Percentiles rank a stretch among this genome's conserved stretches.
Evolutionary conservation across 805 yeast species (phyloP).

Genomic region (Metschnikowia picachoensis): DNA sequence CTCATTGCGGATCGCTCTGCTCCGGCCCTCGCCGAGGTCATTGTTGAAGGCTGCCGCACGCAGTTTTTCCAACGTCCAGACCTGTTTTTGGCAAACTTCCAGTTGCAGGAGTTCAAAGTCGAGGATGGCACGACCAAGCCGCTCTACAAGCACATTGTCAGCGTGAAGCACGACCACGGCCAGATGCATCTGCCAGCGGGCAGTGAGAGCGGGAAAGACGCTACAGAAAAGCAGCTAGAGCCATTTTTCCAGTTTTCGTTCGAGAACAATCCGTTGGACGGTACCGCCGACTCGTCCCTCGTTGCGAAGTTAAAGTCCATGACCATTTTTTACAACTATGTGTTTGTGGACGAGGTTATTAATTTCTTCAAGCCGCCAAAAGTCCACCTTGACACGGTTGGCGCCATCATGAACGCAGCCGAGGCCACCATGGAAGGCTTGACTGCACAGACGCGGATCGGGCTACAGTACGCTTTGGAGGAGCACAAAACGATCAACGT

Average conservation of each 20-base stretch:
- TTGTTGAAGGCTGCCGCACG: constrained; percentile 78
- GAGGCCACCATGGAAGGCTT: constrained; percentile 91
- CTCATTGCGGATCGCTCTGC: constrained; percentile 42
- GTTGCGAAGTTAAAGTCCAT: constrained; percentile 75
- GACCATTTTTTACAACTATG: constrained; percentile 87
- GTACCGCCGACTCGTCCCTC: constrained; percentile 74
- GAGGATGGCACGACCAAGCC: constrained; percentile 83
- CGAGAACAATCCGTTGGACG: constrained; percentile 85
- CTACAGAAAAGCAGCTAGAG: constrained; percentile 23
- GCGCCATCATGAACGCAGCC: constrained; percentile 90
- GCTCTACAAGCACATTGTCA: constrained; percentile 81
- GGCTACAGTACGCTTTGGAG: constrained; percentile 87
- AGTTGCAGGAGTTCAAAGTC: constrained; percentile 75
- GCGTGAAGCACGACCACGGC: constrained; percentile 62
- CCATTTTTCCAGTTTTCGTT: constrained; percentile 81
- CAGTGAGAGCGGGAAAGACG: constrained; percentile 6
- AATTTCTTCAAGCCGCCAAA: constrained; percentile 84
- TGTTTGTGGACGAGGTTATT: constrained; percentile 69
- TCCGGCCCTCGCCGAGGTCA: constrained; percentile 63
- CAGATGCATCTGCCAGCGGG: constrained; percentile 25
- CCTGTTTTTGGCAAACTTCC: constrained; percentile 67
- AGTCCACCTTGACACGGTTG: constrained; percentile 80
- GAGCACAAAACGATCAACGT: constrained; percentile 90
- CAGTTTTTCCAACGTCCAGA: constrained; percentile 74
- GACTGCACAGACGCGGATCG: constrained; percentile 84